phyloP scores from a whole-genome alignment of 352 stramenopile species.

The Blastocystis sp. region DNA sequence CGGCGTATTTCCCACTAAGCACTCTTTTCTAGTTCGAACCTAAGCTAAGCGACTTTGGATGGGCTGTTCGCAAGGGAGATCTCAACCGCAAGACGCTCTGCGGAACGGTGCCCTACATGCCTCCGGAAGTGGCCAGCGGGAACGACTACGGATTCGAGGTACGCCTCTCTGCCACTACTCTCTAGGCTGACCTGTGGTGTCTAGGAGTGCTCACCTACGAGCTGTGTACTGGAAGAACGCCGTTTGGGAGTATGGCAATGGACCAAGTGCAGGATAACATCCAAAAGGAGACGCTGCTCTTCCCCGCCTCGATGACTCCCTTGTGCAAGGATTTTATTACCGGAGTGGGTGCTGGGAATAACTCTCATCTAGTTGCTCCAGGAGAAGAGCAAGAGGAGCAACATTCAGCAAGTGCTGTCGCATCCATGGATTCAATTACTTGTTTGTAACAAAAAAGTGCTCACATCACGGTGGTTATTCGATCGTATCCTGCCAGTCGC shows the following conservation, averaged over 20 bases:
- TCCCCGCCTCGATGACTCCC: background rate
- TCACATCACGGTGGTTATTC: no score
- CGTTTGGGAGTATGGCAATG: background rate
- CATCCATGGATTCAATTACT: background rate
- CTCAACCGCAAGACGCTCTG: background rate
- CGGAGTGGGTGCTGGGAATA: background rate
- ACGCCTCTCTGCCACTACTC: background rate
- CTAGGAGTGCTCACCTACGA: slow-evolving; percentile 47
- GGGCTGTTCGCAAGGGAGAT: background rate
- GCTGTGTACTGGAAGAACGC: slow-evolving; percentile 4
- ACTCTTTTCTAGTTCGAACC: slow-evolving; percentile 7
- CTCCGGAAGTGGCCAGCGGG: slow-evolving; percentile 14
- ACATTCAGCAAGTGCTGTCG: background rate
- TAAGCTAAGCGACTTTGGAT: slow-evolving; percentile 39
- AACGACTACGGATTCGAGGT: background rate
- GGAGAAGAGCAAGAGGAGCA: background rate
- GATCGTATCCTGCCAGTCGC: no score
- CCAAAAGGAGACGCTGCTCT: background rate
- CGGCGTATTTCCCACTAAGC: background rate
- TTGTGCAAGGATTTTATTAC: slow-evolving; percentile 13
- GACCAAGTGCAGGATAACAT: background rate
- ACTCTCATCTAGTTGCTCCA: background rate
- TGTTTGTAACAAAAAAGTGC: no score
- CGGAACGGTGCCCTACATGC: slow-evolving; percentile 19
- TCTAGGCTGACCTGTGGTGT: slow-evolving; percentile 49